Evolutionary conservation across 768 basidiomycete genomes (phyloP).

Genomic region (Tulasnella sp.): DNA sequence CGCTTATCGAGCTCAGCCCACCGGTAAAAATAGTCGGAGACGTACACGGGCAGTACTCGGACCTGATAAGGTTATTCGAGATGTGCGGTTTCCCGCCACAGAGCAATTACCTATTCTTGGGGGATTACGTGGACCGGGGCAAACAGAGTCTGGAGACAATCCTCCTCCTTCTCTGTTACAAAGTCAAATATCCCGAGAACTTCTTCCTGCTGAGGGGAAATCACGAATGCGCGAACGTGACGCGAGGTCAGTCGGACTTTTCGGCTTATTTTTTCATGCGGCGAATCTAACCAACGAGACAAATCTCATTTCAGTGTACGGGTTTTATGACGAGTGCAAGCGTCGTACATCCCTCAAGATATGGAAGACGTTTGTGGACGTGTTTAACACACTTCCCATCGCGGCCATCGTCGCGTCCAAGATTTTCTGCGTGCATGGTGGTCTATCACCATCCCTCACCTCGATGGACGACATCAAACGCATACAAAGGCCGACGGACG

Average conservation of each 20-base stretch:
- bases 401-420: conserved; percentile 98
- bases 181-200: conserved; percentile 99
- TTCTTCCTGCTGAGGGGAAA: conserved; percentile 97
- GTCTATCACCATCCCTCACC: conserved; percentile 83
- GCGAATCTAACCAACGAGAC: background rate
- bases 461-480: conserved; percentile 98
- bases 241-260: conserved; percentile 66
- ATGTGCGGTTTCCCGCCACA: conserved; percentile 99
- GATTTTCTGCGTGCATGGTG: conserved; percentile 98
- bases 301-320: conserved; percentile 58
- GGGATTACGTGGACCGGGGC: conserved; percentile 97
- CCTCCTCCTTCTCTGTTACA: conserved; percentile 92
- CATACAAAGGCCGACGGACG: conserved; percentile 95
- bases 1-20: conserved; percentile 91
- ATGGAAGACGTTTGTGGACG: conserved; percentile 99
- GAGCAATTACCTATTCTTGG: conserved; percentile 96
- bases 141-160: conserved; percentile 99
- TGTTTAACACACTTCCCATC: conserved; percentile 98
- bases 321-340: conserved; percentile 99
- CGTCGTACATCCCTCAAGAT: conserved; percentile 98
- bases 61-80: conserved; percentile 95
- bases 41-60: conserved; percentile 97
- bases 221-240: conserved; percentile 99
- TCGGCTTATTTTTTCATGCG: conserved; percentile 16
- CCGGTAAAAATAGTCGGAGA: conserved; percentile 99